Conservation (phyloP, 148 eudicot genomes). For the Cornus controversa region DNA sequence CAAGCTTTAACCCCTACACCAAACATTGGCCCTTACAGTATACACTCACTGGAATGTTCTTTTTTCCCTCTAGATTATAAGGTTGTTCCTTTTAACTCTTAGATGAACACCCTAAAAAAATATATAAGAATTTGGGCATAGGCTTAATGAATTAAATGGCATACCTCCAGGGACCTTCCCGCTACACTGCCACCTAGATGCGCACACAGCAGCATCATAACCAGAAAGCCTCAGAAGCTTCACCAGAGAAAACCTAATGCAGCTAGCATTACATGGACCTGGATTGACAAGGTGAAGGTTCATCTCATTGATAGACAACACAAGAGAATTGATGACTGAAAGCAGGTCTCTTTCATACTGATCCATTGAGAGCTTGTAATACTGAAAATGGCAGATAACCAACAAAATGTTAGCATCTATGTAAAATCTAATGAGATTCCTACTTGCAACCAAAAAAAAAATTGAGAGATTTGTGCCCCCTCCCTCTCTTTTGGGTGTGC, state of each 20-base stretch:
- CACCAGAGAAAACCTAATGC: constrained; percentile 66
- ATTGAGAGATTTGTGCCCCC: too few species aligned
- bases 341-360: constrained; percentile 62
- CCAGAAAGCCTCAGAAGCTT: constrained; percentile 85
- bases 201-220: constrained; percentile 87
- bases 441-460: too few species aligned
- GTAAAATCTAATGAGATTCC: too few species aligned
- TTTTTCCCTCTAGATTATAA: not conserved
- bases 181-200: constrained; percentile 71
- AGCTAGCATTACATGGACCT: constrained; percentile 72
- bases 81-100: not conserved
- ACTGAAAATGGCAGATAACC: constrained; percentile 35
- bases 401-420: not conserved
- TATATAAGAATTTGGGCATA: not conserved
- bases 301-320: constrained; percentile 50
- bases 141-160: not conserved
- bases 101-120: not conserved
- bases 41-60: not conserved
- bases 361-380: constrained; percentile 62
- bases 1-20: too few species aligned
- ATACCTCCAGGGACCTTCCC: constrained; percentile 89
- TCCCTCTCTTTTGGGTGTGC: too few species aligned
- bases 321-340: constrained; percentile 65
- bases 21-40: not conserved
- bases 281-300: constrained; percentile 56